Conservation (phyloP, 441 rosid genomes). For the Kokia cookei region DNA sequence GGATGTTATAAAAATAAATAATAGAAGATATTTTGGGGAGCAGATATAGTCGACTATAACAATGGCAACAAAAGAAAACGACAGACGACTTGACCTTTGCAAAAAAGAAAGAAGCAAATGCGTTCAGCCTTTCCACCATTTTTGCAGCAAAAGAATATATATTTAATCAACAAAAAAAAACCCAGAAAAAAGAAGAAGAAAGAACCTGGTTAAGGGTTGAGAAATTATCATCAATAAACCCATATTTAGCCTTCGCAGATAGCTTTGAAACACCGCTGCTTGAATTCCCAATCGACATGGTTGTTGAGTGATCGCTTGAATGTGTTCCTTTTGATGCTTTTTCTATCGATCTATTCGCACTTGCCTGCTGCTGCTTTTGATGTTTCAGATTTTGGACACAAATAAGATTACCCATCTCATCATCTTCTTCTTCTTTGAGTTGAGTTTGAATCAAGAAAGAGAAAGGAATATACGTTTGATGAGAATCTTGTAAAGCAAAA, state of each 20-base stretch:
- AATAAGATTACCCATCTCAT: not conserved
- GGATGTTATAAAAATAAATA: too few relatives aligned
- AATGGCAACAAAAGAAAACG: too few relatives aligned
- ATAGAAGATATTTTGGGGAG: not conserved
- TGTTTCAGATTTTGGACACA: not conserved
- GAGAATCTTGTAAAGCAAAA: not conserved
- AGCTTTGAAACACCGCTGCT: not conserved
- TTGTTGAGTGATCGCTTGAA: not conserved
- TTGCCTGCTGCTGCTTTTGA: not conserved
- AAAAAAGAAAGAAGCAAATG: too few relatives aligned
- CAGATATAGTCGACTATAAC: not conserved
- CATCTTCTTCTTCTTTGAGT: not conserved
- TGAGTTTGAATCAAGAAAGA: not conserved
- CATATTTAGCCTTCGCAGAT: constrained; percentile 18
- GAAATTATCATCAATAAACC: constrained; percentile 29
- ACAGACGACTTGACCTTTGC: too few relatives aligned
- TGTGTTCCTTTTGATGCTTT: not conserved
- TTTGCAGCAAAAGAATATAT: too few relatives aligned
- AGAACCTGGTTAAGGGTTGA: constrained; percentile 28
- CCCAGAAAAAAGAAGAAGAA: not conserved
- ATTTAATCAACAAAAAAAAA: not conserved
- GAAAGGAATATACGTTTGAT: not conserved
- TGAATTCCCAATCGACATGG: not conserved
- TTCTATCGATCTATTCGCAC: not conserved
- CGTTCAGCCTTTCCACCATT: too few relatives aligned